Percentiles rank a stretch among this genome's conserved stretches.
phyloP scores from a whole-genome alignment of 1,139 yeast species.

The Taphrina deformans region DNA sequence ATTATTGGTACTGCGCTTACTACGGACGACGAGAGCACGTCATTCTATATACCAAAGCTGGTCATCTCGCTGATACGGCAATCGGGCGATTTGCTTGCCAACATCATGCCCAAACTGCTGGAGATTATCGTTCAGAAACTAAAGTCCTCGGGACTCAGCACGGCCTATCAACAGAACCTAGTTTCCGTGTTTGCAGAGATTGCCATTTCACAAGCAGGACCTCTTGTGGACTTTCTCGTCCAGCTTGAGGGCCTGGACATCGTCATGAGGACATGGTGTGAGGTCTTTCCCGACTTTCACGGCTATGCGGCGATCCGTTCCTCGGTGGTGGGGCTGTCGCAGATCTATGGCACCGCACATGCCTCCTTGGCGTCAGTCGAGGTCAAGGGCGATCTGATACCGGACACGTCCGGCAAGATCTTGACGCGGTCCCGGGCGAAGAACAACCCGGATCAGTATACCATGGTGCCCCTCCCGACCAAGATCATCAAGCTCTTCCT shows the following conservation, averaged over 20 bases:
- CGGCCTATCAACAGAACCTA: conserved; percentile 32
- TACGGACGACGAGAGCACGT: conserved; percentile 18
- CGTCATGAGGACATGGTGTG: conserved; percentile 37
- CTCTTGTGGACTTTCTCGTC: conserved; percentile 30
- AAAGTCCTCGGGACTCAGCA: conserved; percentile 15
- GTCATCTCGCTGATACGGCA: conserved; percentile 34
- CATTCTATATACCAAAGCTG: conserved; percentile 31
- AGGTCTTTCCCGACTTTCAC: conserved; percentile 35
- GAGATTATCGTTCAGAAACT: conserved; percentile 21
- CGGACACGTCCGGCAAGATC: conserved; percentile 33
- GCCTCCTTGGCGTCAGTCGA: conserved; percentile 14
- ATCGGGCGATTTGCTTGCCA: conserved; percentile 19
- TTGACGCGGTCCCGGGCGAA: conserved; percentile 36
- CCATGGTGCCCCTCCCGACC: conserved; percentile 21
- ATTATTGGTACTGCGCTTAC: conserved; percentile 29
- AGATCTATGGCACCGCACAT: conserved; percentile 25
- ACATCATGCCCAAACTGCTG: conserved; percentile 31
- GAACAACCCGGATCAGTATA: conserved; percentile 33
- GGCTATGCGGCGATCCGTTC: conserved; percentile 34
- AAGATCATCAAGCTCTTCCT: conserved; percentile 34
- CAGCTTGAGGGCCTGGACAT: conserved; percentile 31
- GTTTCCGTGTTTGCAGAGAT: conserved; percentile 36
- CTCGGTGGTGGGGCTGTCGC: conserved; percentile 34
- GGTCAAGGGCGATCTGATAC: conserved; percentile 36
- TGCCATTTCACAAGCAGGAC: conserved; percentile 27